Percentiles rank a stretch among this genome's conserved stretches.
phyloP scores from a whole-genome alignment of 2,329 filamentous ascomycete genomes.

The Furcasterigmium sp. region DNA sequence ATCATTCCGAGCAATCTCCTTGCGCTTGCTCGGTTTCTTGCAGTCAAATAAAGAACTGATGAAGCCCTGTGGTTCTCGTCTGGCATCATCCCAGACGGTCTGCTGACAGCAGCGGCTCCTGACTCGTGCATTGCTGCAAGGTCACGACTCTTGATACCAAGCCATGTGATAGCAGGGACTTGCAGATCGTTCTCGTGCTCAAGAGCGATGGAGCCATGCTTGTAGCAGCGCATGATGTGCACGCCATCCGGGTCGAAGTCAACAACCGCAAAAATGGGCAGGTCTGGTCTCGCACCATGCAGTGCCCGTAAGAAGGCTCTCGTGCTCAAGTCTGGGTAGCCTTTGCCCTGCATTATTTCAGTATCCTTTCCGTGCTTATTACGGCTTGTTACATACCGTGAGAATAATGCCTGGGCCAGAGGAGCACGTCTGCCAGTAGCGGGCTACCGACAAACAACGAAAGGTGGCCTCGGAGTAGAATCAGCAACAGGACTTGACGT shows the following conservation, averaged over 20 bases:
- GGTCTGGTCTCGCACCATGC: constrained; percentile 34
- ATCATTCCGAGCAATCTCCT: constrained; percentile 41
- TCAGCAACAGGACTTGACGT: constrained; percentile 9
- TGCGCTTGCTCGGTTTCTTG: constrained; percentile 54
- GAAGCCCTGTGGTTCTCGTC: background rate
- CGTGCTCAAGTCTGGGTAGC: constrained; percentile 72
- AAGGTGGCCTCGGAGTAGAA: constrained; percentile 59
- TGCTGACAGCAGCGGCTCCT: no score
- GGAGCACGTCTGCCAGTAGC: constrained; percentile 45
- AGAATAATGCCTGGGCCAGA: constrained; percentile 58
- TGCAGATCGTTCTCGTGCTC: constrained; percentile 51
- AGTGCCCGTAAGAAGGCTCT: constrained; percentile 57
- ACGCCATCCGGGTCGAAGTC: constrained; percentile 77
- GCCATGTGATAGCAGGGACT: constrained; percentile 53
- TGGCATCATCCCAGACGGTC: background rate
- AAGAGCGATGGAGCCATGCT: constrained; percentile 59
- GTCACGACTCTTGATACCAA: constrained; percentile 52
- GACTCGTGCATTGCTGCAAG: no score
- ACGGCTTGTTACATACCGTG: constrained; percentile 43
- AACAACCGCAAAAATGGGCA: constrained; percentile 59
- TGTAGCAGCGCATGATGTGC: constrained; percentile 69
- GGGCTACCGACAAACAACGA: constrained; percentile 54
- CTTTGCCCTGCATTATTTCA: constrained; percentile 57
- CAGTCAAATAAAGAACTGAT: constrained; percentile 44
- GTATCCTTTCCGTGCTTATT: background rate